Percentiles rank a stretch among this genome's conserved stretches.
Evolutionary conservation across 805 yeast species (phyloP).

Genomic region (Candida insectorum): DNA sequence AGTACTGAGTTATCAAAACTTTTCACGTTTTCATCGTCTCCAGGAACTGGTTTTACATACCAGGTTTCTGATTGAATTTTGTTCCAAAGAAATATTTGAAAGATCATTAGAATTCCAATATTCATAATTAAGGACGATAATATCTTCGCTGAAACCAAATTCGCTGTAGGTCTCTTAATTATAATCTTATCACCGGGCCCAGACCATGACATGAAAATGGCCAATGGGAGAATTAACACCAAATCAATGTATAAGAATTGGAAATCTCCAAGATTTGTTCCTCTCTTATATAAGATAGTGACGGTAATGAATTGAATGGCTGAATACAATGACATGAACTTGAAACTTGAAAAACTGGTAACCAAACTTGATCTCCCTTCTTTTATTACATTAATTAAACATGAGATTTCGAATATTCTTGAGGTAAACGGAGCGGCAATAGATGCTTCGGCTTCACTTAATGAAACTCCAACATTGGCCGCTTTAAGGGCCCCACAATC

Average conservation of each 20-base stretch:
- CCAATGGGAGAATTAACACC: slow-evolving; percentile 87
- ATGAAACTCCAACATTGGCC: slow-evolving; percentile 94
- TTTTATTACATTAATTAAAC: slow-evolving; percentile 85
- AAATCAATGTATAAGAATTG: slow-evolving; percentile 94
- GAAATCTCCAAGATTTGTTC: slow-evolving; percentile 93
- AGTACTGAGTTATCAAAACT: slow-evolving; percentile 88
- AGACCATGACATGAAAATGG: slow-evolving; percentile 97
- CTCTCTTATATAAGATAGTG: slow-evolving; percentile 77
- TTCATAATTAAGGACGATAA: slow-evolving; percentile 79
- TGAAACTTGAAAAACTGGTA: slow-evolving; percentile 94
- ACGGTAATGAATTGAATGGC: slow-evolving; percentile 94
- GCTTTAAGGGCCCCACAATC: slow-evolving; percentile 98
- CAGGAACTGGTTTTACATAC: slow-evolving; percentile 78
- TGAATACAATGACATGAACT: slow-evolving; percentile 94
- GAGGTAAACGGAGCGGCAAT: slow-evolving; percentile 99
- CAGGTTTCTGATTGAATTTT: slow-evolving; percentile 57
- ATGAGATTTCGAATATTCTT: slow-evolving; percentile 81
- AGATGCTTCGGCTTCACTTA: slow-evolving; percentile 97
- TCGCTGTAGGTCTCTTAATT: slow-evolving; percentile 86
- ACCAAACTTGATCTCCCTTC: slow-evolving; percentile 96
- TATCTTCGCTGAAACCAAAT: slow-evolving; percentile 84
- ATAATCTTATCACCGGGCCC: slow-evolving; percentile 63
- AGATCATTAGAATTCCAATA: slow-evolving; percentile 56
- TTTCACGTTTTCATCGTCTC: slow-evolving; percentile 71
- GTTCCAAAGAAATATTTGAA: slow-evolving; percentile 71